Base-by-base conservation (phyloP, 192 early-diverging fungal species). In the Umbelopsis sp. region DNA sequence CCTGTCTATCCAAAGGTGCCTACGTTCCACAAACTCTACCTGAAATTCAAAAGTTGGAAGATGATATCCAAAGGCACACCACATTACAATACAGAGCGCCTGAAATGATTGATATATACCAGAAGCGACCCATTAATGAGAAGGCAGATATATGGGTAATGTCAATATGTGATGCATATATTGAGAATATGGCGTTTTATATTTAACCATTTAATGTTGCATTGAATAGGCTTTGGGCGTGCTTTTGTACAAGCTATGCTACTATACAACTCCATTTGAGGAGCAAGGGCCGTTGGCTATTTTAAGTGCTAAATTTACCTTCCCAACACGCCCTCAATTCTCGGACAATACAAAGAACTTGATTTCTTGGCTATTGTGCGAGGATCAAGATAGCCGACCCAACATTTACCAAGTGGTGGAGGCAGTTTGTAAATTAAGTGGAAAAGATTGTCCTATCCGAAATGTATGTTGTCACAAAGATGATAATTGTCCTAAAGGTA, bases 61-160 rank as follows among this genome's bases (percentile, higher is more conserved):
- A 97, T 11, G 97, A 98, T 71, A 89, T 98, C 59, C 89, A 90
- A 76, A 87, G 86, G 66, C 87, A 89, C 71, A 99, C 97, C 1
- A 99, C 97, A 22, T 76, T 96, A 24, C 95, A 99, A 78, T 99
- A 99, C 82, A 85, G 97, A 17, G 90, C 97, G 2, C 97, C 97
- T 3, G 97, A 98, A 77, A 91, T 98, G 89, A 84, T 95, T 71
- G 96, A 98, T 84, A 74, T 98, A 65, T 97, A 96, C 76, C 84
- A 91, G 82, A 90, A 86, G 44, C 77, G 81, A 34, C 94, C 94
- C 2, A 79, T 98, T 34, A 91, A 87, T 70, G 95, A 96, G 72
- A 96, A 97, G 75, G 89, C 93, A 0, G 79, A 80, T 65, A 80
- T 80, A 21, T 80, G 79, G 79, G 74, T 75, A 69, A 62, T 34